Base-by-base conservation (phyloP, 345 rosid genomes). In the Gossypium thurberi region DNA sequence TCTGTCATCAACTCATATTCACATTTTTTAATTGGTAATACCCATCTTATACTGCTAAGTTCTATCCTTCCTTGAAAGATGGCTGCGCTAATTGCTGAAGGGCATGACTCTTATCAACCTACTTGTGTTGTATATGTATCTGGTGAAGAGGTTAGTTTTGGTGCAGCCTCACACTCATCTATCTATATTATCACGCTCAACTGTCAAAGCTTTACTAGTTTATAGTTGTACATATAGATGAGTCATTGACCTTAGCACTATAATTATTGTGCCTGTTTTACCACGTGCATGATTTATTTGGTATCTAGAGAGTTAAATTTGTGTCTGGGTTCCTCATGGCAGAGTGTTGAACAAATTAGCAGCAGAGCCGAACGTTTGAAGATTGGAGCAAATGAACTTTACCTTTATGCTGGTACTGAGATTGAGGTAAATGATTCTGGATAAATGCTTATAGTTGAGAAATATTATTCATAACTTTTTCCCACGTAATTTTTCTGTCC, bases 341-440 rank as follows among this genome's bases (percentile, higher is more conserved):
- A 94, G 98, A 94, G 98, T 73, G 89, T 90, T 20, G 96, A 91
- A 78, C 98, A 94, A 85, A 90, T 94, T 78, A 88, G 91, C 66
- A 84, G 86, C 82, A 90, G 98, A 75, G 98, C 97, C 76, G 93
- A 85, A 78, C 91, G 97, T 15, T 52, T 94, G 86, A 77, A 71
- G 25, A 90, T 94, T 82, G 81, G 60, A 73, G 72, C 91, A 12
- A 86, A 88, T 44, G 87, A 88, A 65, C 86, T 94, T 78, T 91
- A 80, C 85, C 79, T 94, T 50, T 90, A 91, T 80, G 89, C 96
- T 5, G 88, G 97, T 70, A 91, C 97, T 62, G 96, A 94, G 82
- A 78, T 91, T 83, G 96, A 91, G 97, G 98, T 90, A 70, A 55
- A 18, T 64, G 64, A 25, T 64, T 67, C 23, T 25, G 18, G 14